Evolutionary conservation across 495 filamentous ascomycete genomes (phyloP), one percentile per base, ranked within the genome.

Genomic region (Aspergillus conjunctus): DNA sequence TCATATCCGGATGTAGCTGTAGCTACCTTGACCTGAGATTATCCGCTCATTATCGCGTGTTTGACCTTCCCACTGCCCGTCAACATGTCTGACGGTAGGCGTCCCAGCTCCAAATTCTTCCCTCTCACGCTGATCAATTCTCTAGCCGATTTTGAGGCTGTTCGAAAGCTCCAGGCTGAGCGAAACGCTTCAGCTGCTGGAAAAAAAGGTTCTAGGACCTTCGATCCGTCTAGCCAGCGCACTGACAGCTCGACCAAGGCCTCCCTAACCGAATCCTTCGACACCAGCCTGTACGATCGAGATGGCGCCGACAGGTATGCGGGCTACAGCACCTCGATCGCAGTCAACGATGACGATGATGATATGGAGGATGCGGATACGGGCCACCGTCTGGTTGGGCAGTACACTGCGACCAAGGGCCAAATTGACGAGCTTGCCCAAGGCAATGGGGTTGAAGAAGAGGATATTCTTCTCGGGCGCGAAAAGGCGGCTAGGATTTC

Each of bases 381-480:
- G 63, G 87, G 81, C 55, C 85, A 90, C 68, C 85, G 89, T 66
- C 79, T 99, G 59, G 92, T 98, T 31, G 95, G 93, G 59, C 95
- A 99, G 75, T 99, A 98, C 75, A 99, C 95, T 12, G 95, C 95
- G 18, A 91, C 92, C 15, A 86, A 84, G 65, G 85, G 87, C 54
- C 91, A 97, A 78, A 90, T 98, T 72, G 91, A 96, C 72, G 95
- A 99, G 80, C 93, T 97, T 77, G 91, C 93, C 9, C 86, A 80
- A 46, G 91, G 92, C 51, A 85, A 83, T 60, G 90, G 90, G 44
- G 91, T 91, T 21, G 91, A 93, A 71, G 93, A 97, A 73, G 93
- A 94, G 63, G 95, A 99, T 69, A 89, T 92, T 12, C 79, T 99
- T 61, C 80, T 91, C 37, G 89, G 88, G 32, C 88, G 91, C 69